Conservation (phyloP, 257 asterid species). For the Anisodus tanguticus region DNA sequence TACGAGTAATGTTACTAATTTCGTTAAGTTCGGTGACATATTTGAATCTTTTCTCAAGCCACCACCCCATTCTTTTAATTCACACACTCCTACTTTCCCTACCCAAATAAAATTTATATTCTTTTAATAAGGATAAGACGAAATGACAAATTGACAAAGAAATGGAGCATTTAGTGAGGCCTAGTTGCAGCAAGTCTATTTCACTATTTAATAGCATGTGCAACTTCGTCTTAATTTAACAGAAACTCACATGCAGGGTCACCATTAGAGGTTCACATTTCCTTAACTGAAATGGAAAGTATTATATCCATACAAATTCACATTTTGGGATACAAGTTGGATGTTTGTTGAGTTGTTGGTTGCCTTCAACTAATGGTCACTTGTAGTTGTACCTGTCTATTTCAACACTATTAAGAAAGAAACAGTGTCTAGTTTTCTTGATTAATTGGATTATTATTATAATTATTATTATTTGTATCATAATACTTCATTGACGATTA, state of each 20-base stretch:
- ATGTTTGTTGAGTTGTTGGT: not conserved
- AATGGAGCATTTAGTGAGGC: conserved; percentile 18
- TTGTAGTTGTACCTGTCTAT: not conserved
- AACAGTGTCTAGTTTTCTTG: not conserved
- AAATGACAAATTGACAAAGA: not conserved
- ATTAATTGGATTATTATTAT: not conserved
- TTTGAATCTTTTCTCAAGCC: too few relatives aligned
- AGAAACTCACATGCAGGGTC: conserved; percentile 34
- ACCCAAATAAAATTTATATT: not conserved
- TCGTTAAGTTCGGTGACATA: not conserved
- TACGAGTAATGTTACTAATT: too few relatives aligned
- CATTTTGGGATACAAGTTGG: not conserved
- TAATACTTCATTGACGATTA: not conserved
- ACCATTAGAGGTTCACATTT: conserved; percentile 33
- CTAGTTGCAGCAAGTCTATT: conserved; percentile 21
- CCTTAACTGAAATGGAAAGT: conserved; percentile 20
- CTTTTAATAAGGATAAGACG: not conserved
- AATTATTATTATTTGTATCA: not conserved
- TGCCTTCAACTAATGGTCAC: not conserved
- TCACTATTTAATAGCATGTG: conserved; percentile 43
- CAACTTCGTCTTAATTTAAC: conserved; percentile 38
- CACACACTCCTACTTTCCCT: not conserved
- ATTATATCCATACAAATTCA: conserved; percentile 15
- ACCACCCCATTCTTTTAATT: not conserved
- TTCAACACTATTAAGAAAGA: not conserved